Base-by-base conservation (phyloP, 768 basidiomycete genomes). In the Cystoderma amianthinum region DNA sequence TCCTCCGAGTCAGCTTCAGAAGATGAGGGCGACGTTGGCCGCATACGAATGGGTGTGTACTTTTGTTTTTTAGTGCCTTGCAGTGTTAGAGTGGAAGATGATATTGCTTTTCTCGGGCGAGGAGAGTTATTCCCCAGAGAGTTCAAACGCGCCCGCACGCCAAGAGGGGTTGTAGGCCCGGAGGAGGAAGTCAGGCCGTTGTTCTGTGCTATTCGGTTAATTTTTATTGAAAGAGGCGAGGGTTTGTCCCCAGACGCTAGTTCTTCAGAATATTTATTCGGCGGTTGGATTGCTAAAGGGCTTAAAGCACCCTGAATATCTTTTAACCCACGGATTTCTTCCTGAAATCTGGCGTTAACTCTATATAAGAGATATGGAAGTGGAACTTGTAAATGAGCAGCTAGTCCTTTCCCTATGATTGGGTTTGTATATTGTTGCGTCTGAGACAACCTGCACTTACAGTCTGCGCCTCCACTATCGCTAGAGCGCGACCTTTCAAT, bases 331-430 rank as follows among this genome's bases (percentile, higher is more conserved):
- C 84, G 78, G 21, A 92, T 75, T 54, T 89, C 89, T 59, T 91
- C 83, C 56, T 91, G 87, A 42, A 86, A 91, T 47, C 89, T 72
- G 10, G 80, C 81, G 56, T 89, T 85, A 11, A 86, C 86, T 16
- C 89, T 76, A 52, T 89, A 89, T 7, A 92, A 74, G 20, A 92
- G 71, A 58, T 90, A 92, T 0, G 89, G 89, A 3, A 92, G 62
- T 1, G 89, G 89, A 1, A 90, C 86, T 48, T 82, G 71, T 3
- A 92, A 72, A 53, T 86, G 87, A 18, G 76, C 70, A 3, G 89
- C 85, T 10, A 92, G 74, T 22, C 78, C 85, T 59, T 86, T 90
- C 89, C 88, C 88, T 92, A 57, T 32, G 40, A 33, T 40, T 48
- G 34, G 17, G 30, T 30, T 24, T 18, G 39, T 17, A 39, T 32